Evolutionary conservation across 192 early-diverging fungal genomes (phyloP), one percentile per base, ranked within the genome.

Genomic region (Funneliformis geosporum): DNA sequence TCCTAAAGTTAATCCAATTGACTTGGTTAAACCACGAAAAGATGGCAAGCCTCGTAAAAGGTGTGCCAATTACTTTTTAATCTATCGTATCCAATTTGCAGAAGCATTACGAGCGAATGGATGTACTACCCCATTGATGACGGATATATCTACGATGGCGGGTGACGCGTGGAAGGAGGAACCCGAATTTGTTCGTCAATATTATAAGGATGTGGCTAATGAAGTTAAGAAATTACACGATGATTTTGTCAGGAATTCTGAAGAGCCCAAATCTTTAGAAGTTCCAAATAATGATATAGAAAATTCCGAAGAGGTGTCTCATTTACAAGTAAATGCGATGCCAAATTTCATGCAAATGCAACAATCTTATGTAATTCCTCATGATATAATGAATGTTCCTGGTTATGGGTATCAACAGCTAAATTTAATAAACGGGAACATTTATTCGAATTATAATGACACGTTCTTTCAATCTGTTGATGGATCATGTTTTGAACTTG

Each of bases 61-160:
- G 33, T 66, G 64, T 66, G 64, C 64, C 16, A 66, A 66, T 33
- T 66, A 66, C 33, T 66, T 66, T 16, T 66, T 66, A 18, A 33
- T 66, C 28, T 66, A 66, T 33, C 64, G 64, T 33, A 33, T 66
- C 33, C 64, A 66, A 66, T 66, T 66, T 38, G 64, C 64, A 6
- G 64, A 66, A 38, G 64, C 64, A 16, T 18, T 66, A 16, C 11
- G 33, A 14, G 64, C 64, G 16, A 25, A 23, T 5, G 25, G 64
- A 6, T 66, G n/a, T 18, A 66, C 28, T 33, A 33, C 64, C 2
- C 27, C 64, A 27, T 33, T 66, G 1, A 66, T 66, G 64, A 66
- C 64, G n/a, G 64, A 66, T 33, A 66, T 66, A 16, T 66, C 64
- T 0, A 66, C 27, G 16, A 66, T 66, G 64, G 64, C 64, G 7